Conservation (phyloP, 179 eudicot genomes). For the Heliamphora pulchella region DNA sequence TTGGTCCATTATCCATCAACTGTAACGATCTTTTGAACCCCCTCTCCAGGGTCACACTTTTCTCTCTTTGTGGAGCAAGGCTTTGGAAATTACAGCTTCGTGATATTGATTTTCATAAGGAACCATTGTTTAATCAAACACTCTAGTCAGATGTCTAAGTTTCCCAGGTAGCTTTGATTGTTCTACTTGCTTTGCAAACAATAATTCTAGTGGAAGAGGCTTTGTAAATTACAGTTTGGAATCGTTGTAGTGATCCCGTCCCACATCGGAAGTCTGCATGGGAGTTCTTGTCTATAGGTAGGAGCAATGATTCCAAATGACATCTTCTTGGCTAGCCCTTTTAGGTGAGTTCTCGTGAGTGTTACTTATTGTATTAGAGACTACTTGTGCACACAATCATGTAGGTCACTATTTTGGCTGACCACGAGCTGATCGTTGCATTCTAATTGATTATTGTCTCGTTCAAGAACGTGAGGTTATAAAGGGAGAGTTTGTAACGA, state of each 20-base stretch:
- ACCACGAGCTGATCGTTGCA: neutral
- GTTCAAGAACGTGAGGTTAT: neutral
- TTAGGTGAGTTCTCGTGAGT: neutral
- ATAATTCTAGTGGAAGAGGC: too few species aligned
- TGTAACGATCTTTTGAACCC: too few species aligned
- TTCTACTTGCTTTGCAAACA: too few species aligned
- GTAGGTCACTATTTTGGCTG: slow-evolving; percentile 3
- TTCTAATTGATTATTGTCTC: neutral
- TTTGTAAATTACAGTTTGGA: too few species aligned
- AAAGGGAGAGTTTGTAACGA: neutral
- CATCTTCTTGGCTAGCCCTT: neutral
- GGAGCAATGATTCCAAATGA: neutral
- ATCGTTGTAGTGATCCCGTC: too few species aligned
- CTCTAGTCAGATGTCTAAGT: neutral
- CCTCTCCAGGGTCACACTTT: too few species aligned
- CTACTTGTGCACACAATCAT: neutral
- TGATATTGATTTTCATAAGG: neutral
- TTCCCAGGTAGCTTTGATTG: neutral
- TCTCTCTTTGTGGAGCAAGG: neutral
- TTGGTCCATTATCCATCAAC: neutral
- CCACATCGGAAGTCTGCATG: too few species aligned
- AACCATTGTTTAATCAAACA: neutral
- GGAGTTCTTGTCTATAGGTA: neutral
- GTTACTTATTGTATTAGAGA: neutral
- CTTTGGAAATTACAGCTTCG: neutral